Conservation (phyloP, 2,329 filamentous ascomycete species). For the Ophiognomonia clavigignenti-juglandacearum region DNA sequence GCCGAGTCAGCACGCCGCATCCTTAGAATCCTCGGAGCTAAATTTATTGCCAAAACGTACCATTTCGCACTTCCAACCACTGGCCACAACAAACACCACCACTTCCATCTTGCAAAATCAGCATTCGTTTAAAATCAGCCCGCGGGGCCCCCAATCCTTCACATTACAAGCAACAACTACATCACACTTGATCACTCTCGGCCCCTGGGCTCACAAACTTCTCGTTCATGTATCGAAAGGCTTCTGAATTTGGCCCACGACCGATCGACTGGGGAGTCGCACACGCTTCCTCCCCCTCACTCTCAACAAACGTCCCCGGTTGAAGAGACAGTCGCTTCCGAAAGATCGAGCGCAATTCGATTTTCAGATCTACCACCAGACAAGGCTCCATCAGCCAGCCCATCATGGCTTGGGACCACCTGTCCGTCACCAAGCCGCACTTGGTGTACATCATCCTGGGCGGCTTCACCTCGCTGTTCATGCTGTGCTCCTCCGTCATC, state of each 20-base stretch:
- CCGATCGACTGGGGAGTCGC: slow-evolving; percentile 23
- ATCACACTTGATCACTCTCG: background rate
- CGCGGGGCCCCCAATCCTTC: too few relatives aligned
- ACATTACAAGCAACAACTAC: background rate
- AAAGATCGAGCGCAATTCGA: too few relatives aligned
- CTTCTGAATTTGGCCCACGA: slow-evolving; percentile 14
- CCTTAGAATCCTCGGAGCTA: too few relatives aligned
- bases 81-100: background rate
- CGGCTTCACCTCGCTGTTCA: slow-evolving; percentile 96
- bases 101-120: background rate
- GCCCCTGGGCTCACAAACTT: background rate
- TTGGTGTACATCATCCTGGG: slow-evolving; percentile 98
- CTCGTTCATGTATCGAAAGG: slow-evolving; percentile 21
- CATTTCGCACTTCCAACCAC: too few relatives aligned
- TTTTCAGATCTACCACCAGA: background rate
- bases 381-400: too few relatives aligned
- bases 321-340: background rate
- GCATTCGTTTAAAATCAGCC: too few relatives aligned
- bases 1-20: background rate
- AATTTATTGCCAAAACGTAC: too few relatives aligned
- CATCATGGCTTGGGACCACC: slow-evolving; percentile 72
- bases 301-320: background rate
- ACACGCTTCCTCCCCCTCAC: slow-evolving; percentile 5
- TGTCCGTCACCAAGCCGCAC: slow-evolving; percentile 88
- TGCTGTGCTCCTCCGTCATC: slow-evolving; percentile 96